A percentile compares a stretch with the other conserved stretches of the same genome.
These are phyloP conservation scores for Osmanthus fragrans DNA, from an alignment of 257 asterid genomes.

Conservation along the genomic window DNA sequence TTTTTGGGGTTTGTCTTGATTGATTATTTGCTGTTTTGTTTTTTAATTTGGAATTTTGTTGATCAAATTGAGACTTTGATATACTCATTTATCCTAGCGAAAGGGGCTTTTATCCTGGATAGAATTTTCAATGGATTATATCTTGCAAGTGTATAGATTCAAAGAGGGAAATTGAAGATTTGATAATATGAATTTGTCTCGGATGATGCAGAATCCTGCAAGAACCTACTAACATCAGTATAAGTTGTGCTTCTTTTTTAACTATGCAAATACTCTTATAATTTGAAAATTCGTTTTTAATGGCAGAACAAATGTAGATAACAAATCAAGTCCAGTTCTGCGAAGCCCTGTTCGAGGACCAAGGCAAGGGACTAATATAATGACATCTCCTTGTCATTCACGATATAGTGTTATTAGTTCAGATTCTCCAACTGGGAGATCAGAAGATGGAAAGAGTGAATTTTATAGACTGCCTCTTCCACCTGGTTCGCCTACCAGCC, in stretches of 20 bases:
- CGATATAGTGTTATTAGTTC: slow-evolving; percentile 55
- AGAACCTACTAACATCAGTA: too few species aligned
- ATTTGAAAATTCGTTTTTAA: slow-evolving; percentile 26
- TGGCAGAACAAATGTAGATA: slow-evolving; percentile 68
- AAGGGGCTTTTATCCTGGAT: neutral
- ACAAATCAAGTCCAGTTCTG: slow-evolving; percentile 55
- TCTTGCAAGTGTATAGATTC: neutral
- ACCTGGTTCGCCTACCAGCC: slow-evolving; percentile 81
- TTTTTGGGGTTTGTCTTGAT: neutral
- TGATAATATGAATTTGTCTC: neutral
- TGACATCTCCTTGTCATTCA: slow-evolving; percentile 69
- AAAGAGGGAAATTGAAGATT: neutral
- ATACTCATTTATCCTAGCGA: neutral
- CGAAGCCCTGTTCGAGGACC: slow-evolving; percentile 78
- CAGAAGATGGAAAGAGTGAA: slow-evolving; percentile 73
- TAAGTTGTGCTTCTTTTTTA: slow-evolving; percentile 3
- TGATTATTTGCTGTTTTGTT: neutral
- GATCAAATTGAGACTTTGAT: neutral
- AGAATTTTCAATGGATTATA: too few species aligned
- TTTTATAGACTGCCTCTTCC: slow-evolving; percentile 84
- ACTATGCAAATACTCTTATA: slow-evolving; percentile 14
- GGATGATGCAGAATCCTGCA: neutral
- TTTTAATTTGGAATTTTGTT: neutral
- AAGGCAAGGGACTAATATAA: slow-evolving; percentile 43
- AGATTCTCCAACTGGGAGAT: slow-evolving; percentile 61